Base-by-base conservation (phyloP, 1,284 basidiomycete species). In the Lentinus polychrous region DNA sequence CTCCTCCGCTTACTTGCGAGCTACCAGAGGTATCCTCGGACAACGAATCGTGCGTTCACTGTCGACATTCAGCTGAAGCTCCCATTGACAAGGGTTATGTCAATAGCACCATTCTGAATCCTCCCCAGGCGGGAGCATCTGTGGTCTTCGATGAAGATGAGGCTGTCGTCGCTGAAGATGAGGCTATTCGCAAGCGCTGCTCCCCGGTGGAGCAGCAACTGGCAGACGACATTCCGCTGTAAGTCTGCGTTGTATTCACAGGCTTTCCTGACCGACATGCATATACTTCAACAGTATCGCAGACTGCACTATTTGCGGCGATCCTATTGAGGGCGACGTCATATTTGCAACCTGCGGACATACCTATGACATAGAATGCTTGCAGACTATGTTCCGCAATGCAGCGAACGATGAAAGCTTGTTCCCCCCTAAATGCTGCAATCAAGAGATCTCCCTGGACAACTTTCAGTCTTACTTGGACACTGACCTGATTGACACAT, bases 341-440 rank as follows among this genome's bases (percentile, higher is more conserved):
- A 31, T 57, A 8, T 18, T 14, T 12, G 12, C 48, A 4, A 14
- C 39, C 0, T 60, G 58, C 40, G 55, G 57, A 15, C 58, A 60
- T 42, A 14, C 43, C 36, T 49, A 49, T 45, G 55, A 60, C 43
- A 18, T 33, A 7, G 15, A 24, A 12, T 60, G 58, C 37, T 44
- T 58, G 15, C 37, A 52, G n/a, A 12, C 11, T 24, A 54, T 60
- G 51, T 58, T 58, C 40, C 37, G 46, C n/a, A 49, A 44, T 38
- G 55, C 58, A 8, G 45, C 44, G 5, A 36, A 32, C 12, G 56
- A 58, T 41, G 58, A 57, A 48, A 46, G 55, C 4, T 36, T 47
- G 23, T 58, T 53, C 38, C 58, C 58, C 1, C 56, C 58, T 3
- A 47, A 39, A 18, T 60, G 58, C 53, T 60, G 58, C 45, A 34